Evolutionary conservation across 805 yeast genomes (phyloP), one percentile per base, ranked within the genome.

Genomic region (Candida nanaspora): DNA sequence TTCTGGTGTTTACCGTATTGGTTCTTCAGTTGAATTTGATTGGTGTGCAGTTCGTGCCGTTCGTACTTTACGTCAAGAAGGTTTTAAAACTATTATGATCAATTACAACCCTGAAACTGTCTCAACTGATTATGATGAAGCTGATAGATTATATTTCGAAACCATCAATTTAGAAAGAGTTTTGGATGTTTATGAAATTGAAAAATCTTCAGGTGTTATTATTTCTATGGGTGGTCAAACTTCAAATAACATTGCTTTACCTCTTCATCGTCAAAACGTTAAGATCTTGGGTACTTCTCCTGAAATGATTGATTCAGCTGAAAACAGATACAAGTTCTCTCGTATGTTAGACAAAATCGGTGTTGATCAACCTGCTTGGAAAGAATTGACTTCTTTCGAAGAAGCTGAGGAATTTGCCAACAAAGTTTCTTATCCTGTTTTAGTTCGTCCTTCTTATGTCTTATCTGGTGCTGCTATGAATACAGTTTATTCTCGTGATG

Each of bases 151-250:
- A 52, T 91, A 93, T 69, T 91, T 91, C 57, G 98, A 91, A 73
- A 89, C 93, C 35, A 86, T 91, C 64, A 87, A 87, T 65, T 70
- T 89, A 55, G 98, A 91, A 71, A 78, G 97, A 62, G 91, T 91
- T 25, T 71, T 91, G 57, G 98, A 91, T 69, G 88, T 91, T 53
- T 93, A 91, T 61, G 96, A 91, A 62, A 68, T 87, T 43, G 98
- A 93, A 70, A 76, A 78, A 52, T 82, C 96, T 31, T 66, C 79
- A 11, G 98, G 98, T 71, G 97, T 91, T 43, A 80, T 91, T 45
- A 86, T 91, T 48, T 82, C 97, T 43, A 88, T 91, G 95, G 98
- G 98, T 75, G 98, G 98, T 61, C 98, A 91, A 70, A 86, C 96
- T 27, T 86, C 98, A 13, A 89, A 91, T 71, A 91, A 91, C 66